These are phyloP conservation scores for Solanum habrochaites DNA, from an alignment of 257 asterid species.

Conservation along the genomic window DNA sequence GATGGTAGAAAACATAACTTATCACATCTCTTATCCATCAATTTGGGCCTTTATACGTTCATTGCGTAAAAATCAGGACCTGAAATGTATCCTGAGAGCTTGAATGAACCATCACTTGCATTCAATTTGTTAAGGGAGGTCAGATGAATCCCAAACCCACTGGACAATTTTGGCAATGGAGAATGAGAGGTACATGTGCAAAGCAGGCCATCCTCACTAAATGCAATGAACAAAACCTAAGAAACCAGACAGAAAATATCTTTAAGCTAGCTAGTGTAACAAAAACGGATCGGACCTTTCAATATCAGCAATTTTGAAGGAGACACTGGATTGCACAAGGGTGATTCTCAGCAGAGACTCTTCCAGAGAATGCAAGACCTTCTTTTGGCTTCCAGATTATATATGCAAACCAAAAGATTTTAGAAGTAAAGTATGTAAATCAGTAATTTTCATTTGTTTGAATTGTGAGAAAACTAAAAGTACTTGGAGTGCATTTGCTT, in stretches of 20 bases:
- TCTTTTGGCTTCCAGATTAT: conserved; percentile 46
- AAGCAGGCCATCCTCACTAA: conserved; percentile 65
- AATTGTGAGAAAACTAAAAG: neutral
- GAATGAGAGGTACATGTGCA: conserved; percentile 20
- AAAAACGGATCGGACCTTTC: conserved; percentile 72
- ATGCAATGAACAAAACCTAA: conserved; percentile 16
- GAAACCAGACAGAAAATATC: neutral
- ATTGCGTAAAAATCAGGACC: conserved; percentile 44
- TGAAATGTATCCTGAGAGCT: conserved; percentile 74
- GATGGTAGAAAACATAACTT: neutral
- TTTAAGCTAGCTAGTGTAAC: conserved; percentile 6
- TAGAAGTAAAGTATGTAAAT: neutral
- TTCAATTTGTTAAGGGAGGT: conserved; percentile 33
- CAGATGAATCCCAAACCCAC: conserved; percentile 42
- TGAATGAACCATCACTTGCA: conserved; percentile 39
- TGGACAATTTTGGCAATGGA: neutral
- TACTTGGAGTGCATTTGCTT: neutral
- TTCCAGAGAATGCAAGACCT: conserved; percentile 61
- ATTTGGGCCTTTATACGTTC: neutral
- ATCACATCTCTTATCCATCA: neutral
- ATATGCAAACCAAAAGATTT: conserved; percentile 11
- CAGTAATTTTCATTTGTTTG: neutral
- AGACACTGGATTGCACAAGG: conserved; percentile 54
- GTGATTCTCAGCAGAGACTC: conserved; percentile 62
- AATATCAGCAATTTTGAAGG: conserved; percentile 57